These are phyloP conservation scores for Fusarium drepaniforme DNA, from an alignment of 2,329 filamentous ascomycete genomes.

Conservation along the genomic window DNA sequence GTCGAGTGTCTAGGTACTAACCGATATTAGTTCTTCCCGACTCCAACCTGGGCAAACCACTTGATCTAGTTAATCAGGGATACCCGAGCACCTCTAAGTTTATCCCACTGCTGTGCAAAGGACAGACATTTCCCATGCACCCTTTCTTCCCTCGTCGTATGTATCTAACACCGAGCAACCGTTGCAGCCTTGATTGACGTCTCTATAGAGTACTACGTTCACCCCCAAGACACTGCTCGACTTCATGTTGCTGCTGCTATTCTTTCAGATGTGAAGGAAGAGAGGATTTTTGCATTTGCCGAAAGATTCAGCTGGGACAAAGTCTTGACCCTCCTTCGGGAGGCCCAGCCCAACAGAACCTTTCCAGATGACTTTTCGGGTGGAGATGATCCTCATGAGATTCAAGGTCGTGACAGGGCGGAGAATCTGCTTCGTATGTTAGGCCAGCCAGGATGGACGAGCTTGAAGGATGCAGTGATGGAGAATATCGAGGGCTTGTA, in stretches of 20 bases:
- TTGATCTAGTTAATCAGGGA: conserved; percentile 34
- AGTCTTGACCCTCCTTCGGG: not conserved
- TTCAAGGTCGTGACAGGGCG: not conserved
- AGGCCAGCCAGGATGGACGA: not conserved
- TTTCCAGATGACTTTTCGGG: not conserved
- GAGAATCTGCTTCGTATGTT: not conserved
- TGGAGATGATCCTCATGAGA: conserved; percentile 6
- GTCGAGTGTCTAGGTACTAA: not conserved
- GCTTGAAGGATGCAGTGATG: conserved; percentile 1
- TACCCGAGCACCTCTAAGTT: conserved; percentile 35
- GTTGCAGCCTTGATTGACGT: not conserved
- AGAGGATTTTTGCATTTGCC: conserved; percentile 6
- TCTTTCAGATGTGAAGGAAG: not conserved
- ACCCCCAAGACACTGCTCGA: conserved; percentile 5
- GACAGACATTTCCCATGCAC: conserved; percentile 8
- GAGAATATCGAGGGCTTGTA: not conserved
- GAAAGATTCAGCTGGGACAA: conserved; percentile 4
- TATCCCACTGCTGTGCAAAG: conserved; percentile 31
- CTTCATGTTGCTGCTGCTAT: conserved; percentile 11
- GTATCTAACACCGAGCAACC: not conserved
- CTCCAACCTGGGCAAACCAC: conserved; percentile 36
- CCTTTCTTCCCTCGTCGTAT: conserved; percentile 1
- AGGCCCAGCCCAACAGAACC: not conserved
- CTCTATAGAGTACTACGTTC: conserved; percentile 2
- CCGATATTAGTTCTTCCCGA: conserved; percentile 36